Evolutionary conservation across 2,329 filamentous ascomycete genomes (phyloP), one percentile per base, ranked within the genome.

Genomic region (Colletotrichum truncatum): DNA sequence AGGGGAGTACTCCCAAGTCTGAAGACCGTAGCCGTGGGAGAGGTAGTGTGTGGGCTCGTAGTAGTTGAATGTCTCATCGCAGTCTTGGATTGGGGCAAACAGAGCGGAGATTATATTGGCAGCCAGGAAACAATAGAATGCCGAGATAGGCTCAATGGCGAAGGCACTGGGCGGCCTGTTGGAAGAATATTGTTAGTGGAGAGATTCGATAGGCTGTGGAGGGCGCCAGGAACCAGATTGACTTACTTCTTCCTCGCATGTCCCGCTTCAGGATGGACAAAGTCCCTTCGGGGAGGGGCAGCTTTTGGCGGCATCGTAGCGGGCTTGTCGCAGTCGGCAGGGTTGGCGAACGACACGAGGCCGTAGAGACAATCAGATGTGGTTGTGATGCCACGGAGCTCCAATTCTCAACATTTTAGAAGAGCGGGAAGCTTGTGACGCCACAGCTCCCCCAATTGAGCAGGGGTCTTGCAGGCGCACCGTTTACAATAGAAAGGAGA

Each of bases 1-100:
- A 5, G 96, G 96, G 1, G 95, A 97, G 80, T 98, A 99, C 78
- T 99, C 96, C 96, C 96, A 99, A 1, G 96, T 99, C 81, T 99
- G 94, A 53, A 98, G 84, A 38, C 95, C 96, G 74, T 97, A 95
- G 72, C 93, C 93, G 82, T 98, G 94, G 64, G 89, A 91, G 26
- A 99, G 86, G 78, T 98, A 99, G 78, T 99, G 96, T 0, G 94
- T 89, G 0, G 96, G 95, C 73, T 99, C 96, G 94, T 95, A 99
- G 83, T 97, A 99, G 77, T 99, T 99, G 86, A 97, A 99, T 10
- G 95, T 95, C 82, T 99, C 96, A 73, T 99, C 96, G 76, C 96
- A 99, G 78, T 99, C 96, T 77, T 98, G 94, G 69, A 99, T 97
- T 0, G 96, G 96, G 2, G 94, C 90, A 76, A 91, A 95, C 30